phyloP scores from a whole-genome alignment of 2,329 filamentous ascomycete genomes.

The Beauveria medogensis region DNA sequence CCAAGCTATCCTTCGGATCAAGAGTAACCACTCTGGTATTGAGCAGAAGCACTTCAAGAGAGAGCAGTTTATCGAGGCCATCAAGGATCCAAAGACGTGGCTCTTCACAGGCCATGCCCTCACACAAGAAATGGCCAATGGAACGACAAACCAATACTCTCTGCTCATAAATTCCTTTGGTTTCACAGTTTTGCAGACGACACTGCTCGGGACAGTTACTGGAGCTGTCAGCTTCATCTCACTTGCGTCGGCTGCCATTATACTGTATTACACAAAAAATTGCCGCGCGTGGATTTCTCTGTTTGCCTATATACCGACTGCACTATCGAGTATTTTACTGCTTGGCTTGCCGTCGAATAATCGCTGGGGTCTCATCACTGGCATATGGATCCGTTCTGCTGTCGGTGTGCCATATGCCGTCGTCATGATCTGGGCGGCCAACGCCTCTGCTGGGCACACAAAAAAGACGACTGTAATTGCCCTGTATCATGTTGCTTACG shows the following conservation, averaged over 20 bases:
- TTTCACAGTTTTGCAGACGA: conserved; percentile 29
- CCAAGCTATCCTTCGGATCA: conserved; percentile 24
- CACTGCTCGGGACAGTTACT: conserved; percentile 16
- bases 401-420: conserved; percentile 16
- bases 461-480: conserved; percentile 34
- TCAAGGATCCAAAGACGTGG: conserved; percentile 24
- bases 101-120: conserved; percentile 22
- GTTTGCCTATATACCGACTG: conserved; percentile 12
- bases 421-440: conserved; percentile 16
- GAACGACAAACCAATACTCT: conserved; percentile 31
- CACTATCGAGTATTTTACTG: conserved; percentile 12
- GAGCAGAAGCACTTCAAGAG: conserved; percentile 27
- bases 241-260: conserved; percentile 6
- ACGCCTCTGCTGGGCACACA: conserved; percentile 25
- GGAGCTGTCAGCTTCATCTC: conserved; percentile 11
- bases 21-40: conserved; percentile 23
- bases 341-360: conserved; percentile 12
- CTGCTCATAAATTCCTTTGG: conserved; percentile 37
- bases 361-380: conserved; percentile 14
- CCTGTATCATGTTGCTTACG: conserved; percentile 28
- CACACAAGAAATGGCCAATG: conserved; percentile 30
- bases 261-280: conserved; percentile 7
- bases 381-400: conserved; percentile 13
- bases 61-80: conserved; percentile 22
- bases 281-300: conserved; percentile 14